Evolutionary conservation across 2,329 filamentous ascomycete species (phyloP).

Genomic region (Bipolaris victoriae): DNA sequence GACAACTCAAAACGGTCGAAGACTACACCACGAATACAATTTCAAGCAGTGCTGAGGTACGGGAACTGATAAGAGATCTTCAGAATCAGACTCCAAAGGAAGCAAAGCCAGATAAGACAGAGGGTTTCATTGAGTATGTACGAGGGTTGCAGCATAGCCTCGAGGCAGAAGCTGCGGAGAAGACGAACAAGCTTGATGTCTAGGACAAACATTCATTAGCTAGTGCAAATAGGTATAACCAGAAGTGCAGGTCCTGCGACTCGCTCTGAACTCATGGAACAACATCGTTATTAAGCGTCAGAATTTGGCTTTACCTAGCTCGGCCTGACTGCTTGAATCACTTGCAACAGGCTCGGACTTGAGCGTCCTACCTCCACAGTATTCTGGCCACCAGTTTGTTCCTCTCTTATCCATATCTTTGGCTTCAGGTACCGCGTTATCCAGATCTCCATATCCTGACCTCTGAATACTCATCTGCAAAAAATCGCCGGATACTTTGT

Average conservation of each 20-base stretch:
- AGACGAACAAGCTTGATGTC: neutral
- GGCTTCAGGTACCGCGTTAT: neutral
- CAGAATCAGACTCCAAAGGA: neutral
- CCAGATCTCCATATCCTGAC: neutral
- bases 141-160: neutral
- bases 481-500: slow-evolving; percentile 1
- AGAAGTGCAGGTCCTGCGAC: neutral
- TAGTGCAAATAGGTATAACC: neutral
- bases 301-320: slow-evolving; percentile 1
- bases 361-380: neutral
- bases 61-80: neutral
- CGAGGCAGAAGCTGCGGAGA: neutral
- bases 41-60: neutral
- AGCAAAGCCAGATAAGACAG: neutral
- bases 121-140: neutral
- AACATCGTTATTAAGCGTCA: neutral
- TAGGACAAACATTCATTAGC: neutral
- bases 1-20: neutral
- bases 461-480: neutral
- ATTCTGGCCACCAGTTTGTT: neutral
- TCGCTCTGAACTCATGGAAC: neutral
- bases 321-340: neutral
- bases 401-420: neutral
- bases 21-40: neutral
- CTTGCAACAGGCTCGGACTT: neutral